These are phyloP conservation scores for Jacaranda copaia DNA, from an alignment of 257 asterid genomes.

Conservation along the genomic window DNA sequence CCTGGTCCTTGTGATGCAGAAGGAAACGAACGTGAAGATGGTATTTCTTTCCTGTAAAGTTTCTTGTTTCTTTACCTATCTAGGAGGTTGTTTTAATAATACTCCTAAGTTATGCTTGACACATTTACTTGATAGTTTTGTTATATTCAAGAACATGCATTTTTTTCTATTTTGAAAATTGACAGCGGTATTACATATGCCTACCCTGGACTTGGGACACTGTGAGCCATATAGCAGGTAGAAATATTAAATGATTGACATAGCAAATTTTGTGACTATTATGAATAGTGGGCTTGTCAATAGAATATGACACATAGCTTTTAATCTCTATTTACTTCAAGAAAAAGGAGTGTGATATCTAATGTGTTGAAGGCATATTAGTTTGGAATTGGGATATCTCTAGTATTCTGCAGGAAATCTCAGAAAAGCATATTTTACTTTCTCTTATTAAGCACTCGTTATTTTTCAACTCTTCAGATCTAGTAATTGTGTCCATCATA, in stretches of 20 bases:
- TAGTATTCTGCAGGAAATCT: background rate
- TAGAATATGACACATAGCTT: background rate
- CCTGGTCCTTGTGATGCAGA: constrained; percentile 74
- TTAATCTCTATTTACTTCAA: too few species aligned
- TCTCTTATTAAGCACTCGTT: background rate
- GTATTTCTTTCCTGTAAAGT: constrained; percentile 46
- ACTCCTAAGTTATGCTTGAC: too few species aligned
- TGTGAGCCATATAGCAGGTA: background rate
- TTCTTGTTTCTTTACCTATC: constrained; percentile 15
- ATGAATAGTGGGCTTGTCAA: background rate
- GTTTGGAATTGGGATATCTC: background rate
- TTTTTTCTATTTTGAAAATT: background rate
- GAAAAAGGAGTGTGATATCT: too few species aligned
- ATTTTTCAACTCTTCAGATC: background rate
- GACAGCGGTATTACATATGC: background rate
- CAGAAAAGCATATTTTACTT: background rate
- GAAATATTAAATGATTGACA: background rate
- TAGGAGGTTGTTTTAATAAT: too few species aligned
- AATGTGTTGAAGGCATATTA: background rate
- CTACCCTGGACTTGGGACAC: background rate
- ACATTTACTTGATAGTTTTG: too few species aligned
- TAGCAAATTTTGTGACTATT: background rate
- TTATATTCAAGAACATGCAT: too few species aligned
- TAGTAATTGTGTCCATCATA: background rate
- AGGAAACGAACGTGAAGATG: constrained; percentile 89